Conservation (phyloP, 441 rosid genomes). For the Croton setiger region DNA sequence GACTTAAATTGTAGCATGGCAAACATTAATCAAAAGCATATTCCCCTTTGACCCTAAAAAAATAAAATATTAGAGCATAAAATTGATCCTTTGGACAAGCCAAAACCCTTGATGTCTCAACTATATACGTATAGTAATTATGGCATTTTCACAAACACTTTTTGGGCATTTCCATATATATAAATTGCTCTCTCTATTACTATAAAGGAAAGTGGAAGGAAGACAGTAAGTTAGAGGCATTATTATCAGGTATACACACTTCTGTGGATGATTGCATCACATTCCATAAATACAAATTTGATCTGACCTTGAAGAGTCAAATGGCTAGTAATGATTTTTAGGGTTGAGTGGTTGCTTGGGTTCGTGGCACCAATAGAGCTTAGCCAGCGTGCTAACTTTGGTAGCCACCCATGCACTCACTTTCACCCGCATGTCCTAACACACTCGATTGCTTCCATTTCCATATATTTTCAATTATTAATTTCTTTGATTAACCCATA, state of each 20-base stretch:
- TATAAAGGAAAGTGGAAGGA: neutral
- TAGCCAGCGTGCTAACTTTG: conserved; percentile 23
- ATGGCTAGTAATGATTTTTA: neutral
- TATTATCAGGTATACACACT: conserved; percentile 14
- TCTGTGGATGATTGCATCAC: conserved; percentile 37
- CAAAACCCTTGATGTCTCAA: neutral
- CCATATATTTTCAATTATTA: neutral
- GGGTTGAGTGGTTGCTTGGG: conserved; percentile 9
- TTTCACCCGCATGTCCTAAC: conserved; percentile 15
- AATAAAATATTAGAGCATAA: conserved; percentile 8
- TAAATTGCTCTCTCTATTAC: neutral
- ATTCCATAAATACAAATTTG: conserved; percentile 3
- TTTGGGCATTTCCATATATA: neutral
- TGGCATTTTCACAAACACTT: neutral
- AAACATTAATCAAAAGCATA: neutral
- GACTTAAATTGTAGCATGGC: conserved; percentile 9
- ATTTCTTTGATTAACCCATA: neutral
- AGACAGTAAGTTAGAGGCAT: neutral
- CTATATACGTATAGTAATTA: neutral
- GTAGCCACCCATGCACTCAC: conserved; percentile 1
- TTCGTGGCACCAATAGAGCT: conserved; percentile 24
- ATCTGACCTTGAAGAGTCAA: neutral
- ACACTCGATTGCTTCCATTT: conserved; percentile 13
- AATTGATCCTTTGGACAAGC: conserved; percentile 13
- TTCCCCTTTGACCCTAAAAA: conserved; percentile 14